Conservation (phyloP, 139 green algal species). For the Coccomyxa sp. region DNA sequence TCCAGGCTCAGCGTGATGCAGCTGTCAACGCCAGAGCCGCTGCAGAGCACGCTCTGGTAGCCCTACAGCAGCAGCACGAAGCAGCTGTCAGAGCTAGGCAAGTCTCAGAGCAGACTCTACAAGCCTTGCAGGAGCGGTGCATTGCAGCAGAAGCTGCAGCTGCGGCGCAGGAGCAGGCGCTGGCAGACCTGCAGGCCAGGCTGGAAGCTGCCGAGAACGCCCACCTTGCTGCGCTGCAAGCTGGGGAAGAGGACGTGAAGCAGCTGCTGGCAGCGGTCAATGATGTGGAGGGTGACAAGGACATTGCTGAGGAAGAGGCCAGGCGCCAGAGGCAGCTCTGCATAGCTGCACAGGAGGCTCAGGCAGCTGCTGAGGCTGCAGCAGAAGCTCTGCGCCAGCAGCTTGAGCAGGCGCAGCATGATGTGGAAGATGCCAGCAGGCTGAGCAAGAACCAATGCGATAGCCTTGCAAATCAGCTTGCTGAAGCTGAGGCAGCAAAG, state of each 20-base stretch:
- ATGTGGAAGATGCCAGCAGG: too few species aligned
- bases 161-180: background rate
- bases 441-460: too few species aligned
- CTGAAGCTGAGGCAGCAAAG: background rate
- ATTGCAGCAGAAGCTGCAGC: background rate
- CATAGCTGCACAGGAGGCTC: background rate
- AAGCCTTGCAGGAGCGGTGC: background rate
- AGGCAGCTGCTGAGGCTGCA: background rate
- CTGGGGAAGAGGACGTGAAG: background rate
- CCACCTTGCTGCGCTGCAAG: background rate
- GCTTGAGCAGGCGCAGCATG: background rate
- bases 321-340: too few species aligned
- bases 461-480: background rate
- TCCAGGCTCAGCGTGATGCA: background rate
- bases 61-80: background rate
- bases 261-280: background rate
- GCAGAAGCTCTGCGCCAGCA: background rate
- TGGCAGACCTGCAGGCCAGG: background rate
- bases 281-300: background rate
- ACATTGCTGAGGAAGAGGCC: background rate
- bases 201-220: background rate
- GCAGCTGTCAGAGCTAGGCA: background rate
- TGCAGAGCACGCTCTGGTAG: background rate
- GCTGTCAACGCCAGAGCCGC: background rate
- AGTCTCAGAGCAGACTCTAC: background rate